phyloP scores from a whole-genome alignment of 352 stramenopile genomes.

The Phytophthora tentaculata region DNA sequence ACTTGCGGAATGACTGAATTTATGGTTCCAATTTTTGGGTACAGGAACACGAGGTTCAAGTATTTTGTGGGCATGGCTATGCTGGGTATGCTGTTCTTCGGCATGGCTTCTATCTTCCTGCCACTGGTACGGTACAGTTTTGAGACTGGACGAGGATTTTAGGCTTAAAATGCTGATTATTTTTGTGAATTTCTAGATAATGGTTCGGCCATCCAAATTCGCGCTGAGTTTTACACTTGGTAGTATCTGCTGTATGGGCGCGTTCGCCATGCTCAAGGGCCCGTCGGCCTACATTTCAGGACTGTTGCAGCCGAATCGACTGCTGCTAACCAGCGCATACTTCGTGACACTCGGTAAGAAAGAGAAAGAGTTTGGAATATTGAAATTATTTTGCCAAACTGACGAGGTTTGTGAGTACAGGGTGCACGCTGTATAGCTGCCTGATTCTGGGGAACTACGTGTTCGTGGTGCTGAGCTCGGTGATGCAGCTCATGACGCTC shows the following conservation, averaged over 20 bases:
- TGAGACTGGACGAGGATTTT: not conserved
- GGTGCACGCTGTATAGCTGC: constrained; percentile 81
- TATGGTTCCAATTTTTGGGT: not conserved
- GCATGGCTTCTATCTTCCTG: constrained; percentile 83
- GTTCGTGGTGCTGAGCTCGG: constrained; percentile 80
- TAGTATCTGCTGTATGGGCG: constrained; percentile 77
- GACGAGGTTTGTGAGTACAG: constrained; percentile 15
- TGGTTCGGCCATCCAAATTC: constrained; percentile 86
- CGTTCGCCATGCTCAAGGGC: constrained; percentile 81
- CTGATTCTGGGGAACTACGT: constrained; percentile 86
- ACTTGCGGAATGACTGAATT: not conserved
- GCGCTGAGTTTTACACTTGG: constrained; percentile 84
- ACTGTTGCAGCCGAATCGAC: constrained; percentile 66
- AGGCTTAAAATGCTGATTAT: not conserved
- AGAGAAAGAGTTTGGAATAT: not conserved
- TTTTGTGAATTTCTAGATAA: constrained; percentile 47
- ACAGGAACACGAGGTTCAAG: constrained; percentile 80
- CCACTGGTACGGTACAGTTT: constrained; percentile 44
- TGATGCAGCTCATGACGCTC: constrained; percentile 69
- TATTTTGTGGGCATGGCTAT: constrained; percentile 81
- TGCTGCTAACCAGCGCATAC: constrained; percentile 74
- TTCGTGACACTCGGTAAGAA: constrained; percentile 70
- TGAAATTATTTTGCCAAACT: not conserved
- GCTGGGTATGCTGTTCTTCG: constrained; percentile 80
- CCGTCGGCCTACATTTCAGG: constrained; percentile 59